These are phyloP conservation scores for Xylaria longipes DNA, from an alignment of 495 filamentous ascomycete species.

Conservation along the genomic window DNA sequence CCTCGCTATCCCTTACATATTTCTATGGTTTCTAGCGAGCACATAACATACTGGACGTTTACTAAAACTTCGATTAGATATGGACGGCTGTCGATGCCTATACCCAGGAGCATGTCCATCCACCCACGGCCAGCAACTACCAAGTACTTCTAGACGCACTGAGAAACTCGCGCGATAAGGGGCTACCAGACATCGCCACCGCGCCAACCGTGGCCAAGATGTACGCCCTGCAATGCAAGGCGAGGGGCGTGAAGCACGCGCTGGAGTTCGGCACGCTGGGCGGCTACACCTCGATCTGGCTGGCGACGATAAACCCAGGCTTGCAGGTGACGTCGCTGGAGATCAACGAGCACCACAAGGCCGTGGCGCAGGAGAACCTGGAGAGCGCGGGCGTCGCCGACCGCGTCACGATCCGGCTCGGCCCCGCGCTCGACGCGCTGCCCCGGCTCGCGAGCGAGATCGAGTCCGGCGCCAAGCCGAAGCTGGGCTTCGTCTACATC, in stretches of 20 bases:
- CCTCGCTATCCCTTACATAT: not conserved
- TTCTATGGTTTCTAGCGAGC: not conserved
- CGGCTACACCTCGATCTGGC: conserved; percentile 25
- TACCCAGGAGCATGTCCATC: conserved; percentile 29
- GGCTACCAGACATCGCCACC: conserved; percentile 47
- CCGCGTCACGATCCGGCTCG: conserved; percentile 17
- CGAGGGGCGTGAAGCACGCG: conserved; percentile 39
- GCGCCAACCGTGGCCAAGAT: conserved; percentile 50
- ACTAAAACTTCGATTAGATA: conserved; percentile 13
- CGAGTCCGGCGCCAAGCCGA: conserved; percentile 6
- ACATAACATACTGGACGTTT: not conserved
- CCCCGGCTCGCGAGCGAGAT: conserved; percentile 3
- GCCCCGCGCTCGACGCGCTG: conserved; percentile 18
- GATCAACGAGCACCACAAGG: conserved; percentile 10
- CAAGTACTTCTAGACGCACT: conserved; percentile 29
- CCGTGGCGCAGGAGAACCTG: conserved; percentile 21
- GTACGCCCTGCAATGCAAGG: conserved; percentile 47
- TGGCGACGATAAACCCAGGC: conserved; percentile 15
- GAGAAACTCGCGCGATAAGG: conserved; percentile 32
- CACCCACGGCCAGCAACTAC: conserved; percentile 31
- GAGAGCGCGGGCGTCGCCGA: conserved; percentile 14
- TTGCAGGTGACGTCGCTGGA: conserved; percentile 20
- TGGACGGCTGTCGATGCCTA: conserved; percentile 37
- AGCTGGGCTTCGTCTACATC: conserved; percentile 26
- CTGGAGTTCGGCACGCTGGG: conserved; percentile 57